phyloP scores from a whole-genome alignment of 1,284 basidiomycete species.

The Tranzscheliella williamsii region DNA sequence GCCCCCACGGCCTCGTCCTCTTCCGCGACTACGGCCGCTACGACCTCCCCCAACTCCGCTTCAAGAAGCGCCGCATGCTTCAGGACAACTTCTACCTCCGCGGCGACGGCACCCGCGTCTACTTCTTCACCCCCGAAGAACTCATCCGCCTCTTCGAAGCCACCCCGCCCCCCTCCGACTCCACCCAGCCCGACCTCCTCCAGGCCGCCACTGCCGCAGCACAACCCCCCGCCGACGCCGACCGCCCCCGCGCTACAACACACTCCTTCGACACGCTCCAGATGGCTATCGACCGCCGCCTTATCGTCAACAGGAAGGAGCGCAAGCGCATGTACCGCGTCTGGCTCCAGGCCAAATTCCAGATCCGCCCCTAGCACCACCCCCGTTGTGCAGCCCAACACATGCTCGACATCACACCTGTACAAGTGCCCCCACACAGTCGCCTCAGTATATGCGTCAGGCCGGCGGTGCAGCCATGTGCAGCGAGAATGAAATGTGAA shows the following conservation, averaged over 20 bases:
- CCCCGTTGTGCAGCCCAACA: too few relatives aligned
- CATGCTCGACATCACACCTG: too few relatives aligned
- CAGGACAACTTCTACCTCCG: constrained; percentile 77
- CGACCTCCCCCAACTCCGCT: constrained; percentile 84
- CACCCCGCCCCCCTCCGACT: constrained; percentile 6
- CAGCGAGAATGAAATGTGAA: too few relatives aligned
- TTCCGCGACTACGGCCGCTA: constrained; percentile 94
- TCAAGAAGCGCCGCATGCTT: constrained; percentile 82
- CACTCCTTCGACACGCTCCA: constrained; percentile 50
- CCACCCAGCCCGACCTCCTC: not conserved
- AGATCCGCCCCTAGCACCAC: constrained; percentile 3
- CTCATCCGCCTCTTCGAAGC: constrained; percentile 50
- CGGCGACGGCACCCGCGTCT: constrained; percentile 83
- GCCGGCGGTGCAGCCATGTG: too few relatives aligned
- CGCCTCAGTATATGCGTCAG: too few relatives aligned
- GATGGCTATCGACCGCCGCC: constrained; percentile 55
- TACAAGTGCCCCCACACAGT: too few relatives aligned
- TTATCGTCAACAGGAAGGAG: constrained; percentile 58
- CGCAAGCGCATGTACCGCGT: constrained; percentile 56
- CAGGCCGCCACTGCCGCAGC: too few relatives aligned
- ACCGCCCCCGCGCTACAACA: too few relatives aligned
- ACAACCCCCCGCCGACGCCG: too few relatives aligned
- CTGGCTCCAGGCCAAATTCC: constrained; percentile 58
- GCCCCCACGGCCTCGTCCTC: constrained; percentile 81
- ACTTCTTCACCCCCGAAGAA: constrained; percentile 56